phyloP scores from a whole-genome alignment of 1,284 basidiomycete species.

The Fistulina hepatica region DNA sequence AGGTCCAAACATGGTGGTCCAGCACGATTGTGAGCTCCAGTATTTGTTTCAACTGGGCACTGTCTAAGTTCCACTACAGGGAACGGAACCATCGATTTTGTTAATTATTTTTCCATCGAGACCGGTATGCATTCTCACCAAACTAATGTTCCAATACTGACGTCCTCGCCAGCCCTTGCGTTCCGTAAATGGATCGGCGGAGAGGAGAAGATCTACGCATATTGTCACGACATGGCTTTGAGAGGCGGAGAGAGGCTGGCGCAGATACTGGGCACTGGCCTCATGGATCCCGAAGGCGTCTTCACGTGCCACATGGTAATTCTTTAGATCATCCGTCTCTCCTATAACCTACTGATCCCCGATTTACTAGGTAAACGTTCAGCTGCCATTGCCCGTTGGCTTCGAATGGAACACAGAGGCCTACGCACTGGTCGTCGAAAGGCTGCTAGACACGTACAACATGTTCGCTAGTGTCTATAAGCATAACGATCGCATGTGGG shows the following conservation, averaged over 20 bases:
- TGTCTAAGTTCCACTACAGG: conserved; percentile 29
- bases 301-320: conserved; percentile 68
- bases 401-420: conserved; percentile 25
- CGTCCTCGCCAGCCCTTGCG: conserved; percentile 43
- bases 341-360: not conserved
- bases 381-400: conserved; percentile 36
- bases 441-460: conserved; percentile 33
- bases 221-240: conserved; percentile 67
- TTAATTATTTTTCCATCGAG: conserved; percentile 41
- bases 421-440: conserved; percentile 24
- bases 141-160: not conserved
- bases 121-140: conserved; percentile 31
- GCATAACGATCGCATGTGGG: conserved; percentile 63
- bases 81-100: conserved; percentile 59
- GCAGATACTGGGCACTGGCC: conserved; percentile 50
- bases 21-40: no score
- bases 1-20: no score
- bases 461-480: conserved; percentile 34
- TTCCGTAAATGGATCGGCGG: conserved; percentile 80
- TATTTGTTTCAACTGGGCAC: conserved; percentile 26
- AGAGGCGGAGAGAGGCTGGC: conserved; percentile 60
- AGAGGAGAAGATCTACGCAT: conserved; percentile 66
- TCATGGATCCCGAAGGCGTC: conserved; percentile 53
- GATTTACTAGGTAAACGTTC: conserved; percentile 39
- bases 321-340: conserved; percentile 6